These are phyloP conservation scores for Penicillium sp. DNA, from an alignment of 2,329 filamentous ascomycete species.

Conservation along the genomic window DNA sequence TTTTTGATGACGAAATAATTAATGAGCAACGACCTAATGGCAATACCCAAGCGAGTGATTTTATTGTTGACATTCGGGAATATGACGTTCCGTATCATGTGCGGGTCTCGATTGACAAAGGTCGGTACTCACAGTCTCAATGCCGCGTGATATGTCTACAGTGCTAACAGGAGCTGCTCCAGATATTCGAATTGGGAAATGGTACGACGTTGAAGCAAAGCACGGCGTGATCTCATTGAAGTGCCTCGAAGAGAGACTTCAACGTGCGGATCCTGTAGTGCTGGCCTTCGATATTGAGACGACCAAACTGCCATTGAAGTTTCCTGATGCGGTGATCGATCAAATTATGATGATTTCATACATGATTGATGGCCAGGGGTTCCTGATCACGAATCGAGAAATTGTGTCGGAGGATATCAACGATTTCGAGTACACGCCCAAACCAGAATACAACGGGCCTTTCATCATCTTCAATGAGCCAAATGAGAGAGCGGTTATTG, in stretches of 20 bases:
- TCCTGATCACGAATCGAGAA: conserved; percentile 94
- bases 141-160: not conserved
- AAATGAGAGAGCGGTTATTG: conserved; percentile 78
- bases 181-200: conserved; percentile 94
- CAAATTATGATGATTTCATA: conserved; percentile 99
- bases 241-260: conserved; percentile 79
- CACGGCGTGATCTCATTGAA: conserved; percentile 79
- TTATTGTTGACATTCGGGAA: conserved; percentile 96
- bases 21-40: conserved; percentile 72
- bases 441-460: conserved; percentile 86
- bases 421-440: conserved; percentile 97
- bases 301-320: conserved; percentile 90
- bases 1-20: conserved; percentile 87
- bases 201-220: conserved; percentile 93
- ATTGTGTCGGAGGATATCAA: conserved; percentile 96
- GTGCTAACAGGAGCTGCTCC: conserved; percentile 20
- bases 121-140: conserved; percentile 41
- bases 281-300: conserved; percentile 99
- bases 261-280: conserved; percentile 91
- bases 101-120: conserved; percentile 92
- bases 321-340: conserved; percentile 88
- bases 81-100: conserved; percentile 99
- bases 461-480: conserved; percentile 99
- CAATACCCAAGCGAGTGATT: conserved; percentile 88
- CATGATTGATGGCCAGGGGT: conserved; percentile 98